A percentile compares a stretch with the other conserved stretches of the same genome.
Conservation (phyloP, 2,329 filamentous ascomycete genomes). For the Colletotrichum simmondsii region DNA sequence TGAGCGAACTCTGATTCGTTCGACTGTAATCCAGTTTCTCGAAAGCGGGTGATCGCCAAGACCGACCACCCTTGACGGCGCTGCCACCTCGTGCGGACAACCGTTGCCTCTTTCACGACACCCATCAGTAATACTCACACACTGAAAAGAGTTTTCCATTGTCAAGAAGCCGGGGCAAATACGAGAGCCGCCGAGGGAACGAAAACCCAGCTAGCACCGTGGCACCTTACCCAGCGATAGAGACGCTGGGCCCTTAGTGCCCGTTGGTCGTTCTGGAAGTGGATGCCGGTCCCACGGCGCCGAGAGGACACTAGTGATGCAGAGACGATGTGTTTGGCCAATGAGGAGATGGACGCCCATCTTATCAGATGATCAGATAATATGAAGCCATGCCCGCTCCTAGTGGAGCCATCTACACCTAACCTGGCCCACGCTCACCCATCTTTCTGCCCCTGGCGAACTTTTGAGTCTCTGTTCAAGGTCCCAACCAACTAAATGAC, state of each 20-base stretch:
- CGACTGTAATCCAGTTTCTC: background rate
- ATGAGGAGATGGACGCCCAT: slow-evolving; percentile 25
- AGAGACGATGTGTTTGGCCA: slow-evolving; percentile 14
- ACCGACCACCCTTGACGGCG: background rate
- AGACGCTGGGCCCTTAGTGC: background rate
- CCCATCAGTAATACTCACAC: background rate
- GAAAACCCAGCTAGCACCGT: background rate
- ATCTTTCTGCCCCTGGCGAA: background rate
- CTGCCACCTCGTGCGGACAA: slow-evolving; percentile 7
- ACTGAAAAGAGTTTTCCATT: background rate
- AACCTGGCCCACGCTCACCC: too few species aligned
- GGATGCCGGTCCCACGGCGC: slow-evolving; percentile 12
- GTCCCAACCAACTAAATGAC: background rate
- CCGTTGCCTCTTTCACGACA: slow-evolving; percentile 3
- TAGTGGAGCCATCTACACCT: slow-evolving; percentile 5
- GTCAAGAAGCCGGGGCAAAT: slow-evolving; percentile 8
- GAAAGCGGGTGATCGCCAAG: slow-evolving; percentile 22
- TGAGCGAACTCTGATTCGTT: background rate
- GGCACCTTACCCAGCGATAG: background rate
- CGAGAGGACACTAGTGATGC: slow-evolving; percentile 27
- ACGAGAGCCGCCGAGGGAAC: background rate
- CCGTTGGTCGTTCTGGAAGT: background rate
- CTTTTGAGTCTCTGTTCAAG: background rate
- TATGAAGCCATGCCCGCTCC: slow-evolving; percentile 30
- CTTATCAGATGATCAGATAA: slow-evolving; percentile 38